These are phyloP conservation scores for Purshia tridentata DNA, from an alignment of 306 rosid genomes.

Conservation along the genomic window DNA sequence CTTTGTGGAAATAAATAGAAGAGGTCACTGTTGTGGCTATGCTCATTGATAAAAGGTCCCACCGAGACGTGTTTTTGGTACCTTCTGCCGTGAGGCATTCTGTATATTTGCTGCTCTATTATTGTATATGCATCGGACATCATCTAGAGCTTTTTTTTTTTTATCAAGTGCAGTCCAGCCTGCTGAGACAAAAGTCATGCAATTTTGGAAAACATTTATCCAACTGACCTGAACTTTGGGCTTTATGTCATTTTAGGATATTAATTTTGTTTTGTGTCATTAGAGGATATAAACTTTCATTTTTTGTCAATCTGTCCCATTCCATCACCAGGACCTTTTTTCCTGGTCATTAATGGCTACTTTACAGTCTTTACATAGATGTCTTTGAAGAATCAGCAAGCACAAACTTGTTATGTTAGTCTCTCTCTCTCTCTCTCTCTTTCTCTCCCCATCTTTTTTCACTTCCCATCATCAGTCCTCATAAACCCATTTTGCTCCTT, in stretches of 20 bases:
- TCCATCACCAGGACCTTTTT: not conserved
- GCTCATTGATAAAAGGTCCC: not conserved
- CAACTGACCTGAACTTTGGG: too few relatives aligned
- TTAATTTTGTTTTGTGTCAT: too few relatives aligned
- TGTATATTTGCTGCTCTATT: not conserved
- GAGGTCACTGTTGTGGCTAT: not conserved
- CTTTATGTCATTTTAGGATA: too few relatives aligned
- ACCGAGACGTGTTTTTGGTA: not conserved
- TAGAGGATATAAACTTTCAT: too few relatives aligned
- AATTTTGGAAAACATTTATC: too few relatives aligned
- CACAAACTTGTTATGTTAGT: not conserved
- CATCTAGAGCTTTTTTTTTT: not conserved
- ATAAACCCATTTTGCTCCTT: conserved; percentile 4
- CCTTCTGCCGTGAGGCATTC: too few relatives aligned
- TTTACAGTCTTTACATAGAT: not conserved
- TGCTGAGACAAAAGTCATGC: too few relatives aligned
- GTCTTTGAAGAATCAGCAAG: conserved; percentile 3
- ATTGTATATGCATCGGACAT: not conserved
- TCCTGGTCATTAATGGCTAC: not conserved
- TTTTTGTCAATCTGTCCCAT: too few relatives aligned
- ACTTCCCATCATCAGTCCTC: not conserved
- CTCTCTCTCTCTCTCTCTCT: not conserved
- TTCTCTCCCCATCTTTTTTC: not conserved
- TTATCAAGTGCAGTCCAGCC: not conserved
- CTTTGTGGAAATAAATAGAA: not conserved